A percentile compares a stretch with the other conserved stretches of the same genome.
phyloP scores from a whole-genome alignment of 78 protist genomes.

The Dictyostelium capitatum region DNA sequence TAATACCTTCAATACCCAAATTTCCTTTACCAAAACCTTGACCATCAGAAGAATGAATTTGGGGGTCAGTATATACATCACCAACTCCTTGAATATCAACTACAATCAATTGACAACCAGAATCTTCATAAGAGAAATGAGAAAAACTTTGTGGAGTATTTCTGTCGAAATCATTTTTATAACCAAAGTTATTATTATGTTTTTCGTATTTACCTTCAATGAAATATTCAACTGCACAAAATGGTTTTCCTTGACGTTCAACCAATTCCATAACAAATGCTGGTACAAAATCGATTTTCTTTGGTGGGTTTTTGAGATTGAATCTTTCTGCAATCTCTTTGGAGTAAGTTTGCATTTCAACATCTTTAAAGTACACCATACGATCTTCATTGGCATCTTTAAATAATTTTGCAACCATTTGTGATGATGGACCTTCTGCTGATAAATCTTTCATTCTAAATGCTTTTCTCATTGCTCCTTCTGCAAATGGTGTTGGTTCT shows the following conservation, averaged over 20 bases:
- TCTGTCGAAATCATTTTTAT: conserved; percentile 80
- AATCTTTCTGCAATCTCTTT: conserved; percentile 79
- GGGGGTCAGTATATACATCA: conserved; percentile 96
- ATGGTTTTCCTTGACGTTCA: conserved; percentile 82
- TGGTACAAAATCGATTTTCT: conserved; percentile 79
- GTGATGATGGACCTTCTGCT: conserved; percentile 81
- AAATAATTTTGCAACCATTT: conserved; percentile 76
- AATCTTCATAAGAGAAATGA: conserved; percentile 92
- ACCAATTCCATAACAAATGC: conserved; percentile 82
- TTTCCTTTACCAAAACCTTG: conserved; percentile 92
- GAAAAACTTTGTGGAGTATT: conserved; percentile 96
- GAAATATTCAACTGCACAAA: conserved; percentile 84
- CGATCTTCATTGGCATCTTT: conserved; percentile 80
- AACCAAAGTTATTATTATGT: conserved; percentile 93
- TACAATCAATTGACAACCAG: conserved; percentile 84
- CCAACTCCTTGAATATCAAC: conserved; percentile 96
- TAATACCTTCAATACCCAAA: conserved; percentile 89
- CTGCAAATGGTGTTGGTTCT: conserved; percentile 81
- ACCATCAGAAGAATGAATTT: conserved; percentile 91
- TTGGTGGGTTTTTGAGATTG: conserved; percentile 78
- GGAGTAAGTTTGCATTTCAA: conserved; percentile 85
- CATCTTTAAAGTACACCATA: conserved; percentile 85
- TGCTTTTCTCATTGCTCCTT: conserved; percentile 80
- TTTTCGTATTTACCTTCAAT: conserved; percentile 89
- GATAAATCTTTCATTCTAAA: conserved; percentile 77